Base-by-base conservation (phyloP, 306 rosid species). In the Cyclanthera cordifolia region DNA sequence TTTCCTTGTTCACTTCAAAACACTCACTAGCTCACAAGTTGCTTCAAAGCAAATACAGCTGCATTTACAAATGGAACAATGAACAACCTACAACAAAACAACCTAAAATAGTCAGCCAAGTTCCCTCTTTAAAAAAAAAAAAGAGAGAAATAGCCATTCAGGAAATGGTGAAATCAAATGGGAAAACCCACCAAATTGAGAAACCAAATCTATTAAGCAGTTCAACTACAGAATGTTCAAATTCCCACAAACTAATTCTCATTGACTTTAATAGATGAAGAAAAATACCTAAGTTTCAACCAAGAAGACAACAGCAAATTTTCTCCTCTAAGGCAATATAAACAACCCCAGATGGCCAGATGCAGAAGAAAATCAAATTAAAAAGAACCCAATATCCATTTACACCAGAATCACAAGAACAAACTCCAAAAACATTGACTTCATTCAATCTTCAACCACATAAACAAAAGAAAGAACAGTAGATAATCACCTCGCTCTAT, bases 381-480 rank as follows among this genome's bases (percentile, higher is more conserved):
- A 64, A 72, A 21, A 24, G 49, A 50, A 65, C 17, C 46, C 67
- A 53, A 53, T 73, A 58, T 17, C 49, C 10, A 1, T 75, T 46
- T 23, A 37, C 73, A 75, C 4, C 53, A 55, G 39, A 23, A 47
- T 28, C 37, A 43, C 20, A 74, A 72, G 50, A 73, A 24, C 52
- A 37, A 19, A 34, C 76, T 71, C 67, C 46, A 66, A 39, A 80
- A 73, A 74, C 84, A 82, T 85, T 78, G 89, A 80, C 88, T 78
- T 81, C 76, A 48, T 78, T 81, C 76, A 48, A 41, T 2, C 74
- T 70, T 78, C 48, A 77, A 78, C 77, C 77, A 68, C 53, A 68
- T 65, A 75, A 75, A 23, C 41, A 72, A 14, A 74, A 72, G n/a
- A 60, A 68, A 64, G 73, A 45, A 73, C 48, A 46, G 69, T 24